A percentile compares a stretch with the other conserved stretches of the same genome.
These are phyloP conservation scores for Naumovozyma dairenensis DNA, from an alignment of 805 yeast species.

Conservation along the genomic window DNA sequence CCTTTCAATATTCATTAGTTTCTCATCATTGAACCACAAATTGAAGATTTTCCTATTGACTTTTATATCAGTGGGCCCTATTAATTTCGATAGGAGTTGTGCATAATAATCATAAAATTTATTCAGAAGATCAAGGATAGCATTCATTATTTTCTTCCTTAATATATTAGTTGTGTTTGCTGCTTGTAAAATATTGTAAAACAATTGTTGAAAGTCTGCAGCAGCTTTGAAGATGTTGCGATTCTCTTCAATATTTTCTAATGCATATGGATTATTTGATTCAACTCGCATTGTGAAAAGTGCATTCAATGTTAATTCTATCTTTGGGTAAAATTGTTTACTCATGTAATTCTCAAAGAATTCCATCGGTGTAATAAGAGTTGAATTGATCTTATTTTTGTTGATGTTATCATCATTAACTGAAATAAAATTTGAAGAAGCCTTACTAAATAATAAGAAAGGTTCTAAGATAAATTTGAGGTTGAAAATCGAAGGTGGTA, in stretches of 20 bases:
- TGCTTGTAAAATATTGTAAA: slow-evolving; percentile 20
- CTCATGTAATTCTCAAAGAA: slow-evolving; percentile 62
- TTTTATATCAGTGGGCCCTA: slow-evolving; percentile 16
- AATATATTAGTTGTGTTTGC: slow-evolving; percentile 33
- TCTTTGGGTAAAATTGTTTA: slow-evolving; percentile 50
- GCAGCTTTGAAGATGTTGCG: slow-evolving; percentile 26
- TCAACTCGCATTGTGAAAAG: slow-evolving; percentile 43
- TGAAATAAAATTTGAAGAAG: slow-evolving; percentile 38
- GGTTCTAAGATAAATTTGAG: slow-evolving; percentile 73
- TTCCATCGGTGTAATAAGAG: no score
- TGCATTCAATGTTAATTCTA: slow-evolving; percentile 44
- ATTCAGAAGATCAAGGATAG: slow-evolving; percentile 30
- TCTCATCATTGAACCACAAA: slow-evolving; percentile 31
- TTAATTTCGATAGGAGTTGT: slow-evolving; percentile 24
- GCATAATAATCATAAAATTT: slow-evolving; percentile 31
- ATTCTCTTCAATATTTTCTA: slow-evolving; percentile 27
- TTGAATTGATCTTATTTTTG: slow-evolving; percentile 24
- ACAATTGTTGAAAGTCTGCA: slow-evolving; percentile 20
- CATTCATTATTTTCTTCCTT: slow-evolving; percentile 43
- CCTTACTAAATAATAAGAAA: slow-evolving; percentile 56
- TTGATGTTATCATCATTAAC: slow-evolving; percentile 8
- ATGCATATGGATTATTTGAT: slow-evolving; percentile 30
- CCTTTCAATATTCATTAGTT: slow-evolving; percentile 26
- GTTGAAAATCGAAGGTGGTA: slow-evolving; percentile 63
- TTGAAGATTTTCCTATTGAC: slow-evolving; percentile 20